These are phyloP conservation scores for Colletotrichum somersetense DNA, from an alignment of 2,329 filamentous ascomycete species.

Conservation along the genomic window DNA sequence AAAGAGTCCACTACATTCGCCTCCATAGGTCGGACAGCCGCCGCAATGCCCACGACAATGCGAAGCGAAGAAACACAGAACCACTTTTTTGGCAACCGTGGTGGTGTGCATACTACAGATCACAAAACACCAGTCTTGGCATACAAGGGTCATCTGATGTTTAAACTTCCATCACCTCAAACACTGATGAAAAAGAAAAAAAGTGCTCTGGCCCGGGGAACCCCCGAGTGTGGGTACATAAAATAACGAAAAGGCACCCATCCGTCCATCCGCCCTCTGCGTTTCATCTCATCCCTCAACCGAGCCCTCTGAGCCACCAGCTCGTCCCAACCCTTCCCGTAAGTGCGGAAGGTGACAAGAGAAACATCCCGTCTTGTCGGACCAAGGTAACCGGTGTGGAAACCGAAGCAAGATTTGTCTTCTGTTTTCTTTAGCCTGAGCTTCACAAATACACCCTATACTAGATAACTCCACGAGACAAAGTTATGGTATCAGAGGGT, in stretches of 20 bases:
- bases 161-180: conserved; percentile 42
- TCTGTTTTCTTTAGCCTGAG: conserved; percentile 9
- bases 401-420: conserved; percentile 25
- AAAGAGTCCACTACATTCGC: conserved; percentile 6
- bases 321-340: conserved; percentile 34
- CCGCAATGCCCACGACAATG: not conserved
- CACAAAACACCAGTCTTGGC: conserved; percentile 32
- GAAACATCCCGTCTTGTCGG: conserved; percentile 33
- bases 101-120: not conserved
- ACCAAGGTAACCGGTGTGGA: conserved; percentile 29
- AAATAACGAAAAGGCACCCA: not conserved
- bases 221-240: conserved; percentile 16
- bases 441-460: not conserved
- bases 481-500: conserved; percentile 34
- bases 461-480: conserved; percentile 10
- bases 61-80: conserved; percentile 15
- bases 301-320: conserved; percentile 34
- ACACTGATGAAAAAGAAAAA: conserved; percentile 34
- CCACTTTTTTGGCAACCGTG: conserved; percentile 10
- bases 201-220: not conserved
- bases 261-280: not conserved
- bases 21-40: conserved; percentile 1
- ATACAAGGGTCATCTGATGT: conserved; percentile 33
- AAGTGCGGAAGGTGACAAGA: conserved; percentile 29
- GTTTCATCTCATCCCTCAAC: conserved; percentile 40